Percentiles rank a stretch among this genome's conserved stretches.
Conservation (phyloP, 2,329 filamentous ascomycete genomes). For the Cladophialophora exuberans region DNA sequence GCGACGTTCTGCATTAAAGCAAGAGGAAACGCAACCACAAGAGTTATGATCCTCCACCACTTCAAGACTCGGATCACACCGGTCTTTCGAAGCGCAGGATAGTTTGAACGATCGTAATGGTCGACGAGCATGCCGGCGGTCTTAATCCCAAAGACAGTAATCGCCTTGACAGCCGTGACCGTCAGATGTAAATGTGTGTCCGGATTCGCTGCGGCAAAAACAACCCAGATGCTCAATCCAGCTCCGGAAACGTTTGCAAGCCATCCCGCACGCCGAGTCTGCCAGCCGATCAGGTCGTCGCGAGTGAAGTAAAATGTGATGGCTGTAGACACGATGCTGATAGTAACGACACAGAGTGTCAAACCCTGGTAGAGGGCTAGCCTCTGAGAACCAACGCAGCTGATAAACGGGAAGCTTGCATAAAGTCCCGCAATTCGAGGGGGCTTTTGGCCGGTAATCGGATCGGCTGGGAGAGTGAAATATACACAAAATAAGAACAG, state of each 20-base stretch:
- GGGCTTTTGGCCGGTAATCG: conserved; percentile 8
- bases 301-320: conserved; percentile 14
- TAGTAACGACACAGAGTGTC: conserved; percentile 13
- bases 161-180: conserved; percentile 12
- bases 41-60: conserved; percentile 12
- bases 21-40: conserved; percentile 7
- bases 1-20: conserved; percentile 16
- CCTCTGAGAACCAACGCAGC: conserved; percentile 12
- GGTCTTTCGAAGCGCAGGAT: conserved; percentile 11
- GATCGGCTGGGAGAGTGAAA: conserved; percentile 17
- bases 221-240: conserved; percentile 13
- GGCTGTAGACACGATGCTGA: conserved; percentile 3
- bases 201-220: conserved; percentile 18
- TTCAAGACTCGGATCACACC: conserved; percentile 9
- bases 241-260: conserved; percentile 7
- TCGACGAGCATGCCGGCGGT: conserved; percentile 9
- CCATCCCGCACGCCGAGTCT: conserved; percentile 7
- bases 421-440: conserved; percentile 16
- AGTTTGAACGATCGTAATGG: conserved; percentile 13
- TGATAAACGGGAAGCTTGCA: conserved; percentile 16
- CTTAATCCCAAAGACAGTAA: conserved; percentile 15
- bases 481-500: conserved; percentile 10
- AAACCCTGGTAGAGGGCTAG: conserved; percentile 12
- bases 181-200: conserved; percentile 15
- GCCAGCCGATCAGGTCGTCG: conserved; percentile 15